Conservation (phyloP, 768 basidiomycete species). For the Suillus bovinus region DNA sequence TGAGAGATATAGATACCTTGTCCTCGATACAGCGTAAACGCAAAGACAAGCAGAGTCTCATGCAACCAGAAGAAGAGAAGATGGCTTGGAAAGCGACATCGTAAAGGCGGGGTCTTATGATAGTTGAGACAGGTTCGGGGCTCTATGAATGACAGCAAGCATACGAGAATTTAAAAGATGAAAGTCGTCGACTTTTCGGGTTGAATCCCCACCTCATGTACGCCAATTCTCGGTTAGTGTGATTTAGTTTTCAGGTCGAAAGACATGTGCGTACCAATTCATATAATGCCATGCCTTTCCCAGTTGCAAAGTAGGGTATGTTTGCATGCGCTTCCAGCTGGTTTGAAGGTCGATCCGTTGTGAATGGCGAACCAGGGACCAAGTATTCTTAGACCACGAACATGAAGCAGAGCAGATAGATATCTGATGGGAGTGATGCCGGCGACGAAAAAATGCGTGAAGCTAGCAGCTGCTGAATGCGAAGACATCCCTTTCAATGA, state of each 20-base stretch:
- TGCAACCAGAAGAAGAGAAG: neutral
- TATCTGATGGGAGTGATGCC: neutral
- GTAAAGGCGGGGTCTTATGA: neutral
- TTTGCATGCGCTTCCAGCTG: neutral
- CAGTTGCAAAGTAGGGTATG: neutral
- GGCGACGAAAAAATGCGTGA: neutral
- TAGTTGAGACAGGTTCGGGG: neutral
- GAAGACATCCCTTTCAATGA: neutral
- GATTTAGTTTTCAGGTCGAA: neutral
- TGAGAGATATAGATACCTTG: neutral
- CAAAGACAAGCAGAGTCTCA: neutral
- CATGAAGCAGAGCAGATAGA: neutral
- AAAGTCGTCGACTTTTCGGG: neutral
- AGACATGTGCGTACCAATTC: neutral
- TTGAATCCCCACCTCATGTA: neutral
- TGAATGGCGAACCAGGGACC: neutral
- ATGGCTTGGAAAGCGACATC: neutral
- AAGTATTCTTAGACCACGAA: neutral
- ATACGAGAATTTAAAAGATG: neutral
- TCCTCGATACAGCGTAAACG: neutral
- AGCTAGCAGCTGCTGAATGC: neutral
- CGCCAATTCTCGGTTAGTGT: neutral
- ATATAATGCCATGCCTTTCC: neutral
- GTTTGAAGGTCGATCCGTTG: neutral
- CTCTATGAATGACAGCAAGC: neutral